Evolutionary conservation across 2,329 filamentous ascomycete species (phyloP).

Genomic region (Rhynchosporium secalis): DNA sequence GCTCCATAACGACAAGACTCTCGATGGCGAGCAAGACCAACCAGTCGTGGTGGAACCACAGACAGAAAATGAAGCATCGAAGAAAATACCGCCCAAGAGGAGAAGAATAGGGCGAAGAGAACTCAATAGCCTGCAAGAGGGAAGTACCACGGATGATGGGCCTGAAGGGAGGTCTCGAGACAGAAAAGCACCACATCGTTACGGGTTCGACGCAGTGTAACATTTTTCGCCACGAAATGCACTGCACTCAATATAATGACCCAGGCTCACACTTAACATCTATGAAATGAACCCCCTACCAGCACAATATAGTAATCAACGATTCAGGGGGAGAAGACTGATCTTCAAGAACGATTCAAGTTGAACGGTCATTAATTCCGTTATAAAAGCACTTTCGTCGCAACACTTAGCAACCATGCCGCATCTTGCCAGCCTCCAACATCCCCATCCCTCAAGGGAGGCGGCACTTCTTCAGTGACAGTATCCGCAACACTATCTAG

Average conservation of each 20-base stretch:
- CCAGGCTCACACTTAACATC: too few species aligned
- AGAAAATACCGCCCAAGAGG: not conserved
- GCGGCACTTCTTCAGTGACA: constrained; percentile 49
- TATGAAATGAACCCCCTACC: too few species aligned
- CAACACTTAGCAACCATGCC: constrained; percentile 66
- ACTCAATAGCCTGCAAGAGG: constrained; percentile 1
- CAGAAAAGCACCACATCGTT: constrained; percentile 14
- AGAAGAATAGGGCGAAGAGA: constrained; percentile 3
- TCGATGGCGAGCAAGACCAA: too few species aligned
- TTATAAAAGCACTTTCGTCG: constrained; percentile 41
- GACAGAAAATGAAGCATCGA: not conserved
- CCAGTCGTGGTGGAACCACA: not conserved
- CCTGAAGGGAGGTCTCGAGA: constrained; percentile 3
- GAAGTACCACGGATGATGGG: not conserved
- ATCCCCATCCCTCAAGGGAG: constrained; percentile 51
- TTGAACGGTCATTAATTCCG: constrained; percentile 7
- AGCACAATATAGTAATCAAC: too few species aligned
- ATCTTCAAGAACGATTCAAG: not conserved
- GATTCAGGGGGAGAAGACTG: not conserved
- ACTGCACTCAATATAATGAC: too few species aligned
- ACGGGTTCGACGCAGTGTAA: not conserved
- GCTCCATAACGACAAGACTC: not conserved
- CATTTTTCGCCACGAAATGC: not conserved
- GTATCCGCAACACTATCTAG: constrained; percentile 32
- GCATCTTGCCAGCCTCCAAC: constrained; percentile 66